Percentiles rank a stretch among this genome's conserved stretches.
Conservation (phyloP, 2,329 filamentous ascomycete genomes). For the Metarhizium album region DNA sequence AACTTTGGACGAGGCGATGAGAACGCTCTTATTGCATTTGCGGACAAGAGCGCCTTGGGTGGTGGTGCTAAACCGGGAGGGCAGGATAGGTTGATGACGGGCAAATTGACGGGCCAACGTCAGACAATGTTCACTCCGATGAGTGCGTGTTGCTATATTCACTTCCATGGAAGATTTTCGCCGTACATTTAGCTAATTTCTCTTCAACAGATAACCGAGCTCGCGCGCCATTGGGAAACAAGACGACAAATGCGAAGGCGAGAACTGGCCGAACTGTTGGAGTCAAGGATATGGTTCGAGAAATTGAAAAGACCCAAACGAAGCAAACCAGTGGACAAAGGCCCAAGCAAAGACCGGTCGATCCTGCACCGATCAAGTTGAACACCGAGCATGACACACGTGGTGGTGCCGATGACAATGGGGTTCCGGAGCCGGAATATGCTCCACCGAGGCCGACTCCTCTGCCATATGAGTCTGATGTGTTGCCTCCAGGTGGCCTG, state of each 20-base stretch:
- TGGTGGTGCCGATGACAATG: conserved; percentile 38
- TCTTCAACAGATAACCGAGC: conserved; percentile 32
- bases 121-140: conserved; percentile 65
- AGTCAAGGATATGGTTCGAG: conserved; percentile 47
- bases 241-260: conserved; percentile 91
- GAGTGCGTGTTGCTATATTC: conserved; percentile 40
- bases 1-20: conserved; percentile 73
- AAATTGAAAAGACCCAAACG: conserved; percentile 50
- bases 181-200: conserved; percentile 6
- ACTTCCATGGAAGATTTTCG: not conserved
- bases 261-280: conserved; percentile 55
- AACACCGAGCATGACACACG: conserved; percentile 46
- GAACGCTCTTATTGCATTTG: conserved; percentile 46
- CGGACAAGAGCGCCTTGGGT: conserved; percentile 32
- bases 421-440: conserved; percentile 84
- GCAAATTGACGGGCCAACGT: conserved; percentile 36
- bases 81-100: conserved; percentile 30
- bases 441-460: conserved; percentile 64
- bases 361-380: conserved; percentile 47
- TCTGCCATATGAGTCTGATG: conserved; percentile 58
- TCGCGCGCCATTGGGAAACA: conserved; percentile 79
- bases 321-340: conserved; percentile 50
- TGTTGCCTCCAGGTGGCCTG: conserved; percentile 47
- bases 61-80: conserved; percentile 46
- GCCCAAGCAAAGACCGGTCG: conserved; percentile 44